Base-by-base conservation (phyloP, 163 green algal genomes). In the Scenedesmus sp. region DNA sequence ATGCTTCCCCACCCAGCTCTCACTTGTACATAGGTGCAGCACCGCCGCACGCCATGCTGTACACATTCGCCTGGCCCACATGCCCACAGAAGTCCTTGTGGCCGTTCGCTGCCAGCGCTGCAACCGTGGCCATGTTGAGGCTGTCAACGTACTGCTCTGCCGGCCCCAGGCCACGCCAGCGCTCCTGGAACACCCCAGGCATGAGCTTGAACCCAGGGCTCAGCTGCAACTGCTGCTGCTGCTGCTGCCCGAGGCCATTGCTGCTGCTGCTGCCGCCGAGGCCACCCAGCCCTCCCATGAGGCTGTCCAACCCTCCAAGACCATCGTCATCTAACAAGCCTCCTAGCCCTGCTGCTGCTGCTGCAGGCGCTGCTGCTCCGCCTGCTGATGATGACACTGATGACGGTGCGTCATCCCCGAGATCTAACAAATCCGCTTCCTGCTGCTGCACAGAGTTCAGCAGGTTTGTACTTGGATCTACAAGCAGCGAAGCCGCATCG, bases 31-130 rank as follows among this genome's bases (percentile, higher is more conserved):
- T 92, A 3, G 95, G 94, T 30, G 93, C 43, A 61, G 91, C 84
- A n/a, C 96, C 96, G 1, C 96, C 96, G 65, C 92, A 96, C 2
- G 95, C 96, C 87, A 98, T 96, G 53, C 92, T 97, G 37, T 94
- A 85, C 0, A 98, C 94, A 65, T 96, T 94, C 20, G 93, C 93
- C 79, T 96, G 93, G n/a, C 78, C 93, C 86, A 98, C 93, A 85
- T 97, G 93, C 13, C 90, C 80, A 15, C 82, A 95, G 92, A 98
- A 98, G 76, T 97, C 95, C 92, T 95, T 93, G 91, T 96, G 94
- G 26, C 70, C 90, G 61, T 97, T 97, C n/a, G 92, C 92, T 68
- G 94, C 91, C 78, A 97, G 88, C 9, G 91, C 87, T 0, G 93
- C 91, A 42, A 96, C 46, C 10, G 93, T 95, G 24, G 92, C 87